Percentiles rank a stretch among this genome's conserved stretches.
phyloP scores from a whole-genome alignment of 805 yeast species.

The Teunomyces atbi region DNA sequence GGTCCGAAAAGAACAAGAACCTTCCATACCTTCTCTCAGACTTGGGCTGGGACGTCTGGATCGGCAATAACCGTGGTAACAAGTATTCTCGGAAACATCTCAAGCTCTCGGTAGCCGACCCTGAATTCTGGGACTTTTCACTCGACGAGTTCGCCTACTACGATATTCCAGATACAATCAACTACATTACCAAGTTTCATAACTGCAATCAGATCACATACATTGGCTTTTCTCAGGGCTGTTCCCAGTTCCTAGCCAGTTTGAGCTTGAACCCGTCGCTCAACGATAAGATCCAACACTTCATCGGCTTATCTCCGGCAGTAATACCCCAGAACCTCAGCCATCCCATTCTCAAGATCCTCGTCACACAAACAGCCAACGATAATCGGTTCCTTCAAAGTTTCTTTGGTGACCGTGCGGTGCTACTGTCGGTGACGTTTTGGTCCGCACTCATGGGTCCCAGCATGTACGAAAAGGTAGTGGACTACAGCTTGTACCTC shows the following conservation, averaged over 20 bases:
- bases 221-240: conserved; percentile 32
- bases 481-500: conserved; percentile 21
- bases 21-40: conserved; percentile 15
- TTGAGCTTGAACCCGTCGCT: conserved; percentile 25
- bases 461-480: conserved; percentile 20
- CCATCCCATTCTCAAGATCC: conserved; percentile 22
- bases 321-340: conserved; percentile 23
- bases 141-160: conserved; percentile 31
- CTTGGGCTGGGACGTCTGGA: conserved; percentile 17
- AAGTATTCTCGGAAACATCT: conserved; percentile 32
- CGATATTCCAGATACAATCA: conserved; percentile 28
- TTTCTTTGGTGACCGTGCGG: conserved; percentile 27
- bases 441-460: conserved; percentile 26
- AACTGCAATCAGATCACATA: conserved; percentile 19
- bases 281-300: conserved; percentile 19
- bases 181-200: conserved; percentile 20
- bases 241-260: conserved; percentile 32
- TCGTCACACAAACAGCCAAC: conserved; percentile 25
- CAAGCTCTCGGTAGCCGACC: conserved; percentile 21
- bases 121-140: conserved; percentile 30
- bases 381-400: conserved; percentile 23
- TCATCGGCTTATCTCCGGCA: conserved; percentile 32
- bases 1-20: conserved; percentile 19
- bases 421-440: conserved; percentile 28
- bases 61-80: conserved; percentile 17